Conservation (phyloP, 495 filamentous ascomycete species). For the Trichocladium antarcticum region DNA sequence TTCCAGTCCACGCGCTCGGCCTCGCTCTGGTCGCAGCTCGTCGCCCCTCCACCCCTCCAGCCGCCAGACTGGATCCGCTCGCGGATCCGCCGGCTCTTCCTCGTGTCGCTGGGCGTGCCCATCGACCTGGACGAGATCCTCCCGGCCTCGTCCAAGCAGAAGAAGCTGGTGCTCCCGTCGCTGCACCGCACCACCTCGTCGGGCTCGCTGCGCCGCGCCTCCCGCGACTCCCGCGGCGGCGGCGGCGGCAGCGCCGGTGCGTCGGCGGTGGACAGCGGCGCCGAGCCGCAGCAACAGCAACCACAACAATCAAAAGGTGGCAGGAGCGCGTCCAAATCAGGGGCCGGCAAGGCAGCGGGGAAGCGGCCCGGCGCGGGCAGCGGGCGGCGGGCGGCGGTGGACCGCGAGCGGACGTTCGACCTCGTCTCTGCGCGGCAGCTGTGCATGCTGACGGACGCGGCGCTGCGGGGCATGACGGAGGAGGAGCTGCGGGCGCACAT, state of each 20-base stretch:
- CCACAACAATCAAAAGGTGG: background rate
- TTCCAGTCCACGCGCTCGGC: conserved; percentile 63
- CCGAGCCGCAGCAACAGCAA: conserved; percentile 19
- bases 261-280: conserved; percentile 46
- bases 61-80: conserved; percentile 97
- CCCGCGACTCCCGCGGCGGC: conserved; percentile 35
- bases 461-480: conserved; percentile 62
- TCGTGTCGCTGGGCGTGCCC: conserved; percentile 90
- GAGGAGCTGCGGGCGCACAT: conserved; percentile 66
- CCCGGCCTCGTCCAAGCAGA: conserved; percentile 80
- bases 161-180: conserved; percentile 89
- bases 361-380: background rate
- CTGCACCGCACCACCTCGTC: conserved; percentile 50
- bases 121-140: conserved; percentile 96
- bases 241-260: conserved; percentile 42
- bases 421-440: conserved; percentile 64
- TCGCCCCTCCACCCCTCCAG: conserved; percentile 85
- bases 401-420: conserved; percentile 63
- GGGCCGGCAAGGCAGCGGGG: background rate
- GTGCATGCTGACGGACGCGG: conserved; percentile 74
- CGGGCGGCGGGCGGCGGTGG: conserved; percentile 24
- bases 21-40: conserved; percentile 93
- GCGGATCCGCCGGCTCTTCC: conserved; percentile 87
- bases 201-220: conserved; percentile 37
- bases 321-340: background rate